Base-by-base conservation (phyloP, 1,139 yeast genomes). In the Yamadazyma atlantica region DNA sequence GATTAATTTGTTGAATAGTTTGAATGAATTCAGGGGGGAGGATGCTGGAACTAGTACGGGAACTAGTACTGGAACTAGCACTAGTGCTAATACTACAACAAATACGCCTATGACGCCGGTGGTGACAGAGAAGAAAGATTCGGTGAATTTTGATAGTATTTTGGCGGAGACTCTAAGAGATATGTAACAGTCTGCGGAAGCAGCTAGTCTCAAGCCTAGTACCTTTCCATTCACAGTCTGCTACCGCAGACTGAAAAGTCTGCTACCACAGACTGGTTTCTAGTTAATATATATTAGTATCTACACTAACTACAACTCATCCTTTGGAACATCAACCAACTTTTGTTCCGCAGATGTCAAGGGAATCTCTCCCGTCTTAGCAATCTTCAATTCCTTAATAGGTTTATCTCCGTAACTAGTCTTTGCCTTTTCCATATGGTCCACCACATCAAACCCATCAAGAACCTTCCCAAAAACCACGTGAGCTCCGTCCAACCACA, bases 391-490 rank as follows among this genome's bases (percentile, higher is more conserved):
- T 19, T 69, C 75, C 51, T 68, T 65, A 33, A 61, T 55, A 25
- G 89, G 88, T 49, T 63, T 72, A 57, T 78, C 80, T 27, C 70
- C 66, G 36, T 62, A 54, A 41, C 62, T 57, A 28, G 81, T 78
- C 50, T 73, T 64, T 43, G 74, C 80, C 36, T 62, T 65, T 52
- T 80, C 85, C 50, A 78, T 73, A 53, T 69, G 62, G 41, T 72
- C 67, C 29, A 80, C 80, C 11, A 82, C 75, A 30, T 82, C 85
- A 54, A 75, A 65, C 16, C 92, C 92, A 36, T 81, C 85, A 9
- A 79, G 43, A 37, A 85, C 83, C 61, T 84, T 85, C 40, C 94
- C 94, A 53, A 85, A 85, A n/a, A 84, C 92, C 49, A 85, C 94
- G 60, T 85, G 89, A 17, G 63, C 64, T 29, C 83, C 84, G 59